Percentiles rank a stretch among this genome's conserved stretches.
Conservation (phyloP, 257 asterid genomes). For the Verbena officinalis region DNA sequence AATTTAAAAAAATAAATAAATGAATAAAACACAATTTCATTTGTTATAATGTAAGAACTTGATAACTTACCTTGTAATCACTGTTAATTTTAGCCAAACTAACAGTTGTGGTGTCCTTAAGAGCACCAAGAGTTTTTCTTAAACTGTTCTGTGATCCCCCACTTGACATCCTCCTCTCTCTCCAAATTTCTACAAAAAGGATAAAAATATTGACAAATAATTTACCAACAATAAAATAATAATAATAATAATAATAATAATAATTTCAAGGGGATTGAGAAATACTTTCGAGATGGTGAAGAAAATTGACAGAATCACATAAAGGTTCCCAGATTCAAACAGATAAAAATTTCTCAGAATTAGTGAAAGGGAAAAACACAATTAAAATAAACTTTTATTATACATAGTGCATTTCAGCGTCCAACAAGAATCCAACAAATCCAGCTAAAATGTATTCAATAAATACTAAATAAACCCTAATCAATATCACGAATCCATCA, state of each 20-base stretch:
- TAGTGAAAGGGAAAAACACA: background rate
- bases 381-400: background rate
- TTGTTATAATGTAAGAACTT: background rate
- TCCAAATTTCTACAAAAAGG: conserved; percentile 38
- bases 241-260: background rate
- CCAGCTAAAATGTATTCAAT: conserved; percentile 12
- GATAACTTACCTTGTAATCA: conserved; percentile 75
- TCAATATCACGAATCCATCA: conserved; percentile 26
- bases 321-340: conserved; percentile 13
- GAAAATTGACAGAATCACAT: conserved; percentile 18
- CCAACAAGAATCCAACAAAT: conserved; percentile 20
- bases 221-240: conserved; percentile 28
- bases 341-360: background rate
- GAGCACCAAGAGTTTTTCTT: conserved; percentile 93
- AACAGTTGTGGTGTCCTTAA: conserved; percentile 94
- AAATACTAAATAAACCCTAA: conserved; percentile 14
- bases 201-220: conserved; percentile 18
- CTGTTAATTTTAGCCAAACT: conserved; percentile 95
- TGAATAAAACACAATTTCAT: conserved; percentile 2
- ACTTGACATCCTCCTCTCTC: conserved; percentile 68
- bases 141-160: conserved; percentile 87
- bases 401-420: conserved; percentile 2
- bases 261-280: conserved; percentile 11
- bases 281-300: conserved; percentile 1
- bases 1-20: background rate